Percentiles rank a stretch among this genome's conserved stretches.
These are phyloP conservation scores for Hygrophorus pudorinus DNA, from an alignment of 768 basidiomycete species.

Conservation along the genomic window DNA sequence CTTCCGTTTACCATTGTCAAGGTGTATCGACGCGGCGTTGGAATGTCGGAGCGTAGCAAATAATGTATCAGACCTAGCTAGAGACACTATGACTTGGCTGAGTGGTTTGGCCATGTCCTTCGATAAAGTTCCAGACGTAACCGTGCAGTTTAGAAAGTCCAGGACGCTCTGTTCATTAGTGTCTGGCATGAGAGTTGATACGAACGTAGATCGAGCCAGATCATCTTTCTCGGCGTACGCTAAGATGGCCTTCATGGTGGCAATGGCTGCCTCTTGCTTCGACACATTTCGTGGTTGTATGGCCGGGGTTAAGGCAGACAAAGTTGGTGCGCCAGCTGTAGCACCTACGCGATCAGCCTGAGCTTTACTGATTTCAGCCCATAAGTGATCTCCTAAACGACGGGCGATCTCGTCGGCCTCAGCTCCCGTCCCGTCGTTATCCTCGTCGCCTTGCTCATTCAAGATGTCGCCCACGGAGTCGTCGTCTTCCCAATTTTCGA, in stretches of 20 bases:
- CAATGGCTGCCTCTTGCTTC: slow-evolving; percentile 47
- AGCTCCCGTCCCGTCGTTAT: slow-evolving; percentile 53
- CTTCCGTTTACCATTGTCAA: slow-evolving; percentile 70
- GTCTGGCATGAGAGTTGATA: slow-evolving; percentile 39
- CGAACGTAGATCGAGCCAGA: slow-evolving; percentile 44
- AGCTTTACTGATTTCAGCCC: slow-evolving; percentile 65
- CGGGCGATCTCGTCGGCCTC: slow-evolving; percentile 70
- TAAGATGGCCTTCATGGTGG: slow-evolving; percentile 57
- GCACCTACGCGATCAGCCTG: slow-evolving; percentile 30
- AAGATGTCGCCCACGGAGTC: slow-evolving; percentile 13
- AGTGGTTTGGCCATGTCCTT: slow-evolving; percentile 46
- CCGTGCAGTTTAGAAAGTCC: slow-evolving; percentile 41
- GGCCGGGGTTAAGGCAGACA: slow-evolving; percentile 2
- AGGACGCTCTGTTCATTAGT: slow-evolving; percentile 41
- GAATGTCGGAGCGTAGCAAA: slow-evolving; percentile 60
- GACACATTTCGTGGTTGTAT: slow-evolving; percentile 12
- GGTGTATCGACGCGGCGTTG: slow-evolving; percentile 48
- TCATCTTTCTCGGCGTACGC: slow-evolving; percentile 46
- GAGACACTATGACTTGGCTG: slow-evolving; percentile 49
- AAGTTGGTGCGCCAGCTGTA: slow-evolving; percentile 5
- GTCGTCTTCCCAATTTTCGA: slow-evolving; percentile 27
- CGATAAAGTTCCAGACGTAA: slow-evolving; percentile 35
- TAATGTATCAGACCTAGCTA: slow-evolving; percentile 56
- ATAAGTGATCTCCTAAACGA: slow-evolving; percentile 64
- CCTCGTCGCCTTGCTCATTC: slow-evolving; percentile 44